Percentiles rank a stretch among this genome's conserved stretches.
Evolutionary conservation across 208 protist genomes (phyloP).

Genomic region (Strigomonas galati): DNA sequence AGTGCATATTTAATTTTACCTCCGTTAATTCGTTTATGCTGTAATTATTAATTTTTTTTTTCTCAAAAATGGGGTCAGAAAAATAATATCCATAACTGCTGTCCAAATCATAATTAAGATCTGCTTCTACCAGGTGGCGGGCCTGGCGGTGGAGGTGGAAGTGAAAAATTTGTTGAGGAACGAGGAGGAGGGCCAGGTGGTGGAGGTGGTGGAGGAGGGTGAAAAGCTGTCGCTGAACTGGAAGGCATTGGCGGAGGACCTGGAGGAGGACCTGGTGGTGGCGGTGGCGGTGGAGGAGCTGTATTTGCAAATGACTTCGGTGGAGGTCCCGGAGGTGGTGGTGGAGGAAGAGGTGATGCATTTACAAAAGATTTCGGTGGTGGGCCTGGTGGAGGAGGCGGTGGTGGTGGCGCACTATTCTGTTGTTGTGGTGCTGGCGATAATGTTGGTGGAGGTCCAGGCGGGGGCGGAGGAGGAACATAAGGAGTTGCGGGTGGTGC

Average conservation of each 20-base stretch:
- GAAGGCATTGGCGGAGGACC: constrained; percentile 13
- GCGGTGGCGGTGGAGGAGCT: constrained; percentile 1
- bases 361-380: constrained; percentile 3
- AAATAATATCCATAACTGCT: neutral
- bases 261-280: constrained; percentile 21
- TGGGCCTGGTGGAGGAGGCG: constrained; percentile 3
- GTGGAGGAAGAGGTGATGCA: constrained; percentile 11
- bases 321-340: neutral
- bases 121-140: too few relatives aligned
- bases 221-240: neutral
- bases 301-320: neutral
- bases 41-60: neutral
- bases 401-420: neutral
- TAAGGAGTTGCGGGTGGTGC: too few relatives aligned
- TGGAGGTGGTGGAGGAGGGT: constrained; percentile 21
- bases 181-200: constrained; percentile 9
- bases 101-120: too few relatives aligned
- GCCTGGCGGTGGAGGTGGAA: too few relatives aligned
- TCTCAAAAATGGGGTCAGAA: neutral
- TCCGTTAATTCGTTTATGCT: too few relatives aligned
- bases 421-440: too few relatives aligned
- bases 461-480: too few relatives aligned
- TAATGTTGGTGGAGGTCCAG: too few relatives aligned
- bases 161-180: neutral
- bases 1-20: too few relatives aligned